A percentile compares a stretch with the other conserved stretches of the same genome.
These are phyloP conservation scores for Penicillium canariense DNA, from an alignment of 495 filamentous ascomycete genomes.

Conservation along the genomic window DNA sequence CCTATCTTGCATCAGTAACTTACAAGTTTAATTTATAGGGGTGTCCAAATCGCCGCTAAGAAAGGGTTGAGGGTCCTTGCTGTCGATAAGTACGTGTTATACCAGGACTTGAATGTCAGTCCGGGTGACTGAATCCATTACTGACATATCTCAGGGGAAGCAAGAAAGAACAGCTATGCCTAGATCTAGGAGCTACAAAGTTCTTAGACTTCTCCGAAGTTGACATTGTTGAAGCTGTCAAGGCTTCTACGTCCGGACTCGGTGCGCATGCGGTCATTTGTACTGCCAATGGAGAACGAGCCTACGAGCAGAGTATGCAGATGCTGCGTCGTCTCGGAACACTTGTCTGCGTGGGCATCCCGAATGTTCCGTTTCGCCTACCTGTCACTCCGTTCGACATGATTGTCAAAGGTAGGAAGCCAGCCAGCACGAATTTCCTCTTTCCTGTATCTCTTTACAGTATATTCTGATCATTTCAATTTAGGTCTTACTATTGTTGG, in stretches of 20 bases:
- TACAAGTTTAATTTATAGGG: slow-evolving; percentile 19
- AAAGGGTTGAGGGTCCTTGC: slow-evolving; percentile 43
- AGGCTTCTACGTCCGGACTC: slow-evolving; percentile 32
- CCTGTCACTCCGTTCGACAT: slow-evolving; percentile 45
- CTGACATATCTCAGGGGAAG: slow-evolving; percentile 26
- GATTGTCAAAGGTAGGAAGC: slow-evolving; percentile 35
- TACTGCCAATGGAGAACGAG: slow-evolving; percentile 37
- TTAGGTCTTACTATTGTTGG: slow-evolving; percentile 41
- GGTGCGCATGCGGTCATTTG: slow-evolving; percentile 48
- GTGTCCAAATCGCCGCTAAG: slow-evolving; percentile 43
- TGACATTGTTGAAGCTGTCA: slow-evolving; percentile 35
- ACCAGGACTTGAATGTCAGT: not conserved
- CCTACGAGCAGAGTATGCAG: slow-evolving; percentile 42
- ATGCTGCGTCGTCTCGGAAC: slow-evolving; percentile 41
- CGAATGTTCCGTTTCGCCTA: slow-evolving; percentile 34
- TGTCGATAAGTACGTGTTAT: slow-evolving; percentile 35
- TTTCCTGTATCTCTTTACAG: not conserved
- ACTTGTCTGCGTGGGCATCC: slow-evolving; percentile 46
- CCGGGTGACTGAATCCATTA: not conserved
- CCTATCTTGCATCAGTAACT: not conserved
- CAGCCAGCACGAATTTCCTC: not conserved
- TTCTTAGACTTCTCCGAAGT: slow-evolving; percentile 43
- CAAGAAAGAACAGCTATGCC: slow-evolving; percentile 41
- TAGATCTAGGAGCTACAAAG: slow-evolving; percentile 35
- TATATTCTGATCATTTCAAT: not conserved